Evolutionary conservation across 2,329 filamentous ascomycete species (phyloP), one percentile per base, ranked within the genome.

Genomic region (Trichoderma koningii): DNA sequence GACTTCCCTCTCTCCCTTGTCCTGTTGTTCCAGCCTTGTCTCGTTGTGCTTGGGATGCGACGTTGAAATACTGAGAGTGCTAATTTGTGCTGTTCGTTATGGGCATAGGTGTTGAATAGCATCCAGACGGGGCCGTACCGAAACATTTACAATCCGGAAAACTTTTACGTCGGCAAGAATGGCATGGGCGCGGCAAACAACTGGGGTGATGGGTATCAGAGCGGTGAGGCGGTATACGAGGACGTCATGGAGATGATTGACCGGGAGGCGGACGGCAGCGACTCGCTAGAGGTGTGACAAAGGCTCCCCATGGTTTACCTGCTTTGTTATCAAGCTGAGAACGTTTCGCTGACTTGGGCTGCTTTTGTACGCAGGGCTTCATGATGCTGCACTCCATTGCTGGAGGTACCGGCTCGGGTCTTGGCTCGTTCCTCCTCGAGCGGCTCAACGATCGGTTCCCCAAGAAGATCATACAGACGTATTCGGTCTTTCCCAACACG

Each of bases 191-290:
- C 95, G 7, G 95, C 93, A 52, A 99, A 99, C 79, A 99, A 98
- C 77, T 99, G 95, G 95, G 95, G 93, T 67, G 91, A 95, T 73
- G 95, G 95, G 53, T 99, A 99, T 79, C 89, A 95, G 70, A 93
- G 92, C 62, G 95, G 93, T 70, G 93, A 97, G 76, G 83, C 85
- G 51, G 92, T 99, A 21, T 92, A 94, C 71, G 95, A 99, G 77
- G 95, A 99, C 76, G 92, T 99, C 64, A 92, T 99, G 84, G 96
- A 99, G 76, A 99, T 99, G 93, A 97, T 99, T 73, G 95, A 99
- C 75, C 90, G 95, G 67, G 95, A 99, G 77, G 95, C 96, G 17
- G 95, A 99, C 77, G 96, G 96, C 38, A 98, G 94, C 76, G 95
- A 99, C 78, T 97, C 93, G 60, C 84, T 99, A 4, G 95, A 99